Base-by-base conservation (phyloP, 2,329 filamentous ascomycete genomes). In the Sporothrix protearum region DNA sequence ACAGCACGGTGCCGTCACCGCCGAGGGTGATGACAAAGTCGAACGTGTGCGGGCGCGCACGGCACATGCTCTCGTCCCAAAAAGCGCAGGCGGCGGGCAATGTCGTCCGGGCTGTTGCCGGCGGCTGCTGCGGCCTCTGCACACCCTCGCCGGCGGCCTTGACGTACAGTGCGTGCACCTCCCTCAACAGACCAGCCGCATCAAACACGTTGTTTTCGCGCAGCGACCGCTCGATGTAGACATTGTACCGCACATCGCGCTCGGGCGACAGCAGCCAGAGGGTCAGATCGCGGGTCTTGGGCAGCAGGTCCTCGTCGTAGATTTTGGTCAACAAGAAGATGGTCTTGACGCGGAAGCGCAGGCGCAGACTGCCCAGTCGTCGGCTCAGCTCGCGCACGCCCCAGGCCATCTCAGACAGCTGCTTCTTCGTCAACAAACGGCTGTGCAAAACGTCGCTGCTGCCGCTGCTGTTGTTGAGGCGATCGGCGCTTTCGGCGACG, bases 381-480 rank as follows among this genome's bases (percentile, higher is more conserved):
- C 97, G 92, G 39, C 92, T 95, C 72, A 99, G 83, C 80, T 97
- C 93, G 64, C 96, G 87, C 72, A 98, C 96, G 33, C 95, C 94
- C 89, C 95, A 94, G 0, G 95, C 94, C 95, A 99, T 98, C 77
- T 98, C 96, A 16, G 92, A 94, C 55, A 99, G 85, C 80, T 99
- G 93, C 80, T 92, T 94, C 83, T 98, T 98, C 1, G 94, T 97
- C 75, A 98, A 85, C 67, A 97, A 87, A n/a, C 95, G 87, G 72
- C 86, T 89, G 77, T 87, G 85, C 55, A 86, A 76, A 7, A 73
- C 76, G 42, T 80, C 75, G n/a, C 53, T 22, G 19, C 25, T 67
- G 63, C 33, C 76, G 42, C 80, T 75, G n/a, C 53, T 22, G 19
- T n/a, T 67, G 63, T 49, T 51, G 6, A 14, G 4, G 33, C n/a